phyloP scores from a whole-genome alignment of 1,139 yeast genomes.

The Kodamaea arcana region DNA sequence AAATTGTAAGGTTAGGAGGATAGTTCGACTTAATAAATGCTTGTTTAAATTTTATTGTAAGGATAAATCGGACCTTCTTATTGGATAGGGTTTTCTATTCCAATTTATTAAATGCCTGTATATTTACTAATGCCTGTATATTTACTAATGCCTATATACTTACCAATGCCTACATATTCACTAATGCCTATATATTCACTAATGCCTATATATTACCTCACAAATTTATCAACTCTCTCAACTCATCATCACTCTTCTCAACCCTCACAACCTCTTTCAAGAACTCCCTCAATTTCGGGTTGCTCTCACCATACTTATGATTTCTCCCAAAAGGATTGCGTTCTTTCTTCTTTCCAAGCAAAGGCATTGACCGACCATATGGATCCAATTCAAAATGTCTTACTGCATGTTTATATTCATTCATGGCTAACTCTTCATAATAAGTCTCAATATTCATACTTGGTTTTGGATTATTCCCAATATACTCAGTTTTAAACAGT shows the following conservation, averaged over 20 bases:
- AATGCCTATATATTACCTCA: too few relatives aligned
- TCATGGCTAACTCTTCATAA: slow-evolving; percentile 36
- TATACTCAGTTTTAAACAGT: slow-evolving; percentile 32
- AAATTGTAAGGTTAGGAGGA: too few relatives aligned
- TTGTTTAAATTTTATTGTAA: too few relatives aligned
- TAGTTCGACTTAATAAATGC: too few relatives aligned
- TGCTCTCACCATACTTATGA: slow-evolving; percentile 37
- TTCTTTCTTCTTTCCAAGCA: slow-evolving; percentile 36
- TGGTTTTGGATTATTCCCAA: slow-evolving; percentile 58
- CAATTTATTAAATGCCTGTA: too few relatives aligned
- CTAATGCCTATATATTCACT: too few relatives aligned
- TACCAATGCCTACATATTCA: too few relatives aligned
- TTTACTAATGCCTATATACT: too few relatives aligned
- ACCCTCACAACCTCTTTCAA: slow-evolving; percentile 11
- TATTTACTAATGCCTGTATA: too few relatives aligned
- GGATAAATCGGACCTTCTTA: too few relatives aligned
- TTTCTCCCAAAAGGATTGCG: slow-evolving; percentile 60
- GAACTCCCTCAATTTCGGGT: slow-evolving; percentile 22
- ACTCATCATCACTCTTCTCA: slow-evolving; percentile 11
- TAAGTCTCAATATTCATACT: slow-evolving; percentile 22
- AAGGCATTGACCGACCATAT: slow-evolving; percentile 49
- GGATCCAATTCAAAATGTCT: slow-evolving; percentile 55
- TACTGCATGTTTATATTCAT: slow-evolving; percentile 56
- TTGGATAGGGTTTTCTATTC: too few relatives aligned
- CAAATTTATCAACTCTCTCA: slow-evolving; percentile 8